phyloP scores from a whole-genome alignment of 768 basidiomycete species.

The Boletus reticulatus region DNA sequence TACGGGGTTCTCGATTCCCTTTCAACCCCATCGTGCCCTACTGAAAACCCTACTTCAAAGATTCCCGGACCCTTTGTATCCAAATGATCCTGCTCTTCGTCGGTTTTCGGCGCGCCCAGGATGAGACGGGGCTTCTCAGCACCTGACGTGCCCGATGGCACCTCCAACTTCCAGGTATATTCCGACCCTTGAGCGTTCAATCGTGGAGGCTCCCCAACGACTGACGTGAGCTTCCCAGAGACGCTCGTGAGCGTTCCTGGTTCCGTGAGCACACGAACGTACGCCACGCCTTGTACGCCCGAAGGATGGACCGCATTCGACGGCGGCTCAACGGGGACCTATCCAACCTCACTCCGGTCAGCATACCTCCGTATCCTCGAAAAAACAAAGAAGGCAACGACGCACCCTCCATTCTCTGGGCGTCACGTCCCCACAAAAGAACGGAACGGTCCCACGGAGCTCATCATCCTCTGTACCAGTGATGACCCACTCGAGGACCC shows the following conservation, averaged over 20 bases:
- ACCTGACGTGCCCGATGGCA: conserved; percentile 17
- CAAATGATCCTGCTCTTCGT: conserved; percentile 36
- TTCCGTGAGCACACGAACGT: conserved; percentile 44
- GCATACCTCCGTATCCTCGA: neutral
- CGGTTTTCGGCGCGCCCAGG: conserved; percentile 35
- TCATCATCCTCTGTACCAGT: conserved; percentile 33
- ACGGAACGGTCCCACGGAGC: conserved; percentile 47
- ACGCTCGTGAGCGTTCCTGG: conserved; percentile 28
- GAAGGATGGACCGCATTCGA: conserved; percentile 52
- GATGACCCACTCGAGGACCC: conserved; percentile 57
- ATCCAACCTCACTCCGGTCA: neutral
- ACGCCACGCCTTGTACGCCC: conserved; percentile 46
- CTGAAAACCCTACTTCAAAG: conserved; percentile 53
- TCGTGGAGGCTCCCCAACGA: conserved; percentile 43
- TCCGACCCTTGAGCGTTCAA: conserved; percentile 21
- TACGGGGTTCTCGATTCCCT: conserved; percentile 44
- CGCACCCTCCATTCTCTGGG: conserved; percentile 57
- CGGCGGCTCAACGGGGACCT: conserved; percentile 52
- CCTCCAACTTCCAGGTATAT: conserved; percentile 44
- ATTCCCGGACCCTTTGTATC: conserved; percentile 36
- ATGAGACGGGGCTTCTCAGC: conserved; percentile 31
- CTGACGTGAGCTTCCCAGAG: conserved; percentile 42
- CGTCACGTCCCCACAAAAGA: conserved; percentile 75
- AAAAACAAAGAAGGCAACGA: neutral
- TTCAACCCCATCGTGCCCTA: conserved; percentile 30